Percentiles rank a stretch among this genome's conserved stretches.
phyloP scores from a whole-genome alignment of 169 alveolate genomes.

The Plasmodium cynomolgi region DNA sequence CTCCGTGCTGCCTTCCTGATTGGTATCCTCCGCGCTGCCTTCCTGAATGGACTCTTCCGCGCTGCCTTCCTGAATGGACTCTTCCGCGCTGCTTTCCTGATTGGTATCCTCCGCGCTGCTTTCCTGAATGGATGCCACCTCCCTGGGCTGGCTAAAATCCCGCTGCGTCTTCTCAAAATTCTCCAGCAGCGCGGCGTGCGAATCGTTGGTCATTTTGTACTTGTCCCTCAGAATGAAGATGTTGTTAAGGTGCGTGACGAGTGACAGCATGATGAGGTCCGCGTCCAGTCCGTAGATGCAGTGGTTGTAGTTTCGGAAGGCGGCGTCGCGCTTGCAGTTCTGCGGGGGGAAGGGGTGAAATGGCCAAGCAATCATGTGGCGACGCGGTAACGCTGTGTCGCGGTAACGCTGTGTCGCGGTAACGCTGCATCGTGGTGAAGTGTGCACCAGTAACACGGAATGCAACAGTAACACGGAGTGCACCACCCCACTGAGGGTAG shows the following conservation, averaged over 20 bases:
- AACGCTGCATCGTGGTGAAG: neutral
- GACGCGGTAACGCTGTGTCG: neutral
- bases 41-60: constrained; percentile 58
- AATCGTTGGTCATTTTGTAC: constrained; percentile 80
- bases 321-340: constrained; percentile 45
- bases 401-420: neutral
- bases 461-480: no score
- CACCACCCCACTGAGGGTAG: neutral
- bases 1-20: neutral
- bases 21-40: neutral
- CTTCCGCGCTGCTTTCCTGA: neutral
- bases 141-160: constrained; percentile 76
- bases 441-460: neutral
- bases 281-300: constrained; percentile 98
- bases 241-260: constrained; percentile 95
- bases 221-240: constrained; percentile 93
- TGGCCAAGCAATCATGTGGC: neutral
- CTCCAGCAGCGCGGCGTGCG: constrained; percentile 41
- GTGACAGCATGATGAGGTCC: constrained; percentile 95
- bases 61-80: constrained; percentile 89
- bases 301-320: constrained; percentile 83
- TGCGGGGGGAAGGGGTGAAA: neutral
- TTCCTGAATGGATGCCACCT: constrained; percentile 90
- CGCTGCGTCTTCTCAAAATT: constrained; percentile 76
- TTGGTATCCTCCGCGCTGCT: constrained; percentile 79